Conservation (phyloP, 1,139 yeast species). For the Zygosaccharomyces sapae region DNA sequence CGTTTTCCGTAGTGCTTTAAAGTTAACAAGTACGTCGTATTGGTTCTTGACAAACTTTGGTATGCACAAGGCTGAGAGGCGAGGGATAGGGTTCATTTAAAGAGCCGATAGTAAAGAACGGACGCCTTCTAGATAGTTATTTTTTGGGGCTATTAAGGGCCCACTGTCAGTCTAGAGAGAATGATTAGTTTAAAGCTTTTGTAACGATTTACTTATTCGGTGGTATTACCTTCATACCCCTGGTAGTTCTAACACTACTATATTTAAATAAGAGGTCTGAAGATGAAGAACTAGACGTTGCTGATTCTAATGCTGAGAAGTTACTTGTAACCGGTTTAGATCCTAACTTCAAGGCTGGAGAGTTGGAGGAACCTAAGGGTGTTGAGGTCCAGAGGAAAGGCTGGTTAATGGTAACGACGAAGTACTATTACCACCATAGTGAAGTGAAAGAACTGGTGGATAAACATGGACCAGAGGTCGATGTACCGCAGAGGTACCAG, state of each 20-base stretch:
- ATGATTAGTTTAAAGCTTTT: constrained; percentile 6
- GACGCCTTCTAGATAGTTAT: too few species aligned
- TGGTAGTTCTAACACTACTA: constrained; percentile 38
- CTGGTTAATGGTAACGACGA: constrained; percentile 80
- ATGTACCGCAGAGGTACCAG: constrained; percentile 27
- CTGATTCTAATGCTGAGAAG: constrained; percentile 6
- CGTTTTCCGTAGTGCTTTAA: too few species aligned
- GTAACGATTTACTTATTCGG: constrained; percentile 54
- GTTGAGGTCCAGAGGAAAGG: constrained; percentile 66
- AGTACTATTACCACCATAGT: constrained; percentile 54
- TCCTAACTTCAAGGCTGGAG: constrained; percentile 52
- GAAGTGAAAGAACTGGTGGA: constrained; percentile 47
- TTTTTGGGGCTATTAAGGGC: too few species aligned
- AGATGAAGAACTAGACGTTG: constrained; percentile 24
- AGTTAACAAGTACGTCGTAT: too few species aligned
- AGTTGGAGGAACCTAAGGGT: constrained; percentile 59
- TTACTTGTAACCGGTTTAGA: constrained; percentile 33
- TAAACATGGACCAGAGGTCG: constrained; percentile 30
- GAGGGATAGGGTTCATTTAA: too few species aligned
- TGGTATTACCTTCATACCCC: constrained; percentile 74
- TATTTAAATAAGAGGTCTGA: constrained; percentile 20
- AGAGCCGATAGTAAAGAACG: too few species aligned
- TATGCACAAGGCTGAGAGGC: too few species aligned
- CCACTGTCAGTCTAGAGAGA: not conserved
- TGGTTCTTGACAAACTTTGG: too few species aligned